Evolutionary conservation across 164 flowering plant genomes (phyloP).

Genomic region (Malania oleifera): DNA sequence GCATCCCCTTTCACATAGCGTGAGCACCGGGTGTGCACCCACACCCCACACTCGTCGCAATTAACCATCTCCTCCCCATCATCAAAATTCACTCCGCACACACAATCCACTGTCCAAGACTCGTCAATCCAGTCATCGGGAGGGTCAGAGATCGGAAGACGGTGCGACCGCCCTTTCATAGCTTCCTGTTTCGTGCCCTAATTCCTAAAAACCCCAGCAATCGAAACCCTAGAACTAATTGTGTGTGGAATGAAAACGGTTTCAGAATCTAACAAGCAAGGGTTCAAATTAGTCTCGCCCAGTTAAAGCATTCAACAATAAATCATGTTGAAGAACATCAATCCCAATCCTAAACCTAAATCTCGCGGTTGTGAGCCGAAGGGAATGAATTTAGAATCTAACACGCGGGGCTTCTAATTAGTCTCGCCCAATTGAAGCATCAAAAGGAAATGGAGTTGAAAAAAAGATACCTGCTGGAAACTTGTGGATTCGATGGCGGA

Average conservation of each 20-base stretch:
- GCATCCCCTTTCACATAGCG: constrained; percentile 74
- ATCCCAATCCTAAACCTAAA: too few species aligned
- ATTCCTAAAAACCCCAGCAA: constrained; percentile 11
- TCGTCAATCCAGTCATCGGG: constrained; percentile 95
- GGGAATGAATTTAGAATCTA: too few species aligned
- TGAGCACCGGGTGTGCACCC: constrained; percentile 97
- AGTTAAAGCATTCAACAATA: too few species aligned
- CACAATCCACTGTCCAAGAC: constrained; percentile 97
- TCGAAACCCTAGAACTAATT: constrained; percentile 11
- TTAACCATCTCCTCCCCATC: constrained; percentile 99
- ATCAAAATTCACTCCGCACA: constrained; percentile 91
- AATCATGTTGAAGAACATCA: too few species aligned
- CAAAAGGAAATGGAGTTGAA: not conserved
- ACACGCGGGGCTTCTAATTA: too few species aligned
- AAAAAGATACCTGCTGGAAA: too few species aligned
- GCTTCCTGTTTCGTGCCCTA: constrained; percentile 15
- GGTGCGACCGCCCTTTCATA: constrained; percentile 71
- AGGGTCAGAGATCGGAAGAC: constrained; percentile 48
- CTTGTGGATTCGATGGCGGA: too few species aligned
- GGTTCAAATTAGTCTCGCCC: too few species aligned
- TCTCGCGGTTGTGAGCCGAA: too few species aligned
- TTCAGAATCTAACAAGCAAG: too few species aligned
- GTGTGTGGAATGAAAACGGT: not conserved
- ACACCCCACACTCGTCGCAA: constrained; percentile 97
- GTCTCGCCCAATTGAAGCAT: not conserved